Percentiles rank a stretch among this genome's conserved stretches.
phyloP scores from a whole-genome alignment of 78 protist genomes.

The Dictyostelium purpureum region DNA sequence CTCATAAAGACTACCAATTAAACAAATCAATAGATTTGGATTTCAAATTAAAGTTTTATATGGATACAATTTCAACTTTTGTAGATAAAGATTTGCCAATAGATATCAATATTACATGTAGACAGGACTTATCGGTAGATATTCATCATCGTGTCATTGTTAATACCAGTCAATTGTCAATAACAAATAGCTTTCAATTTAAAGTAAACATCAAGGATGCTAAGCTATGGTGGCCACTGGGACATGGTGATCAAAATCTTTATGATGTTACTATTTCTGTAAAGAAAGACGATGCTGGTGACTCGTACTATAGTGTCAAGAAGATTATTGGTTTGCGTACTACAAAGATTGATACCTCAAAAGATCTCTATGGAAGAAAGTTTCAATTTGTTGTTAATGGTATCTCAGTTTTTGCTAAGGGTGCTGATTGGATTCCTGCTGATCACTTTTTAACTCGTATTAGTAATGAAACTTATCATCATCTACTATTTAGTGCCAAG shows the following conservation, averaged over 20 bases:
- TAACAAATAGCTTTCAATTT: too few relatives aligned
- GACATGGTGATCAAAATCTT: slow-evolving; percentile 57
- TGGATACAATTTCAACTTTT: neutral
- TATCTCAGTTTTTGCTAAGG: slow-evolving; percentile 48
- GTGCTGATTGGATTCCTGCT: slow-evolving; percentile 83
- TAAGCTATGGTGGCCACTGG: slow-evolving; percentile 74
- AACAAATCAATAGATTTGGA: neutral
- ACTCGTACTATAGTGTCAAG: neutral
- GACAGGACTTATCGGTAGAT: too few relatives aligned
- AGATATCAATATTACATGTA: neutral
- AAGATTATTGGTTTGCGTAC: slow-evolving; percentile 34
- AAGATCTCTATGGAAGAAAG: slow-evolving; percentile 26
- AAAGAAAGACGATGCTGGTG: neutral
- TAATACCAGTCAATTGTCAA: neutral
- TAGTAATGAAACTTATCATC: neutral
- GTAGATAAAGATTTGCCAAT: neutral
- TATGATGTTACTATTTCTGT: neutral
- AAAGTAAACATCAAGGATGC: neutral
- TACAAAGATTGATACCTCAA: slow-evolving; percentile 26
- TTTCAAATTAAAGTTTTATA: neutral
- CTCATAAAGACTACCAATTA: neutral
- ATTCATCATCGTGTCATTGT: too few relatives aligned
- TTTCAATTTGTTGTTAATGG: slow-evolving; percentile 72
- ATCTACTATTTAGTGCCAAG: neutral
- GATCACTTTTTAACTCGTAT: slow-evolving; percentile 62